Base-by-base conservation (phyloP, 2,329 filamentous ascomycete genomes). In the Cytospora piceae region DNA sequence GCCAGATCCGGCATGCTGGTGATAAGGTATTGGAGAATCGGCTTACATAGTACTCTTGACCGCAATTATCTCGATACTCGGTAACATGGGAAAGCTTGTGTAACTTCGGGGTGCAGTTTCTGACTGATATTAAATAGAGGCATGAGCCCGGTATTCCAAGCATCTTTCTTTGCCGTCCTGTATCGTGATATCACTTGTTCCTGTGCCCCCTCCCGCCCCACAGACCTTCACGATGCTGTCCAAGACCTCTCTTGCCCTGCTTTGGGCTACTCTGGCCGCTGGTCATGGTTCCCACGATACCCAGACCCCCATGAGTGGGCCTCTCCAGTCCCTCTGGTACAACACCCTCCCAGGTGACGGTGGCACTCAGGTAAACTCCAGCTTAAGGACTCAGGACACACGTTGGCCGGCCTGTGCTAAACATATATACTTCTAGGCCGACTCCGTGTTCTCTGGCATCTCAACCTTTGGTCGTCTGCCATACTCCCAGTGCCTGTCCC, bases 401-500 rank as follows among this genome's bases (percentile, higher is more conserved):
- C 12, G 42, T 42, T 22, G 11, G 20, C 51, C 27, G 11, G 20
- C 51, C 27, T 20, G 31, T 56, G 29, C 60, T 57, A 11, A 51
- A 8, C 20, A 46, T 22, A 12, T 32, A 34, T 27, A 27, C 27
- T 17, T 24, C 20, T 67, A 94, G 90, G 92, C 92, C 67, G 92
- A 96, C 76, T 93, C 91, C 0, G 91, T 95, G 65, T 96, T 95
- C 78, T 94, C 91, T 1, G 92, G 92, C 32, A 95, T 96, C 73
- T 91, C 90, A 0, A 96, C 92, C 9, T 95, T 95, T 74, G 92
- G 91, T 14, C 88, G 91, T 59, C 80, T 95, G 52, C 87, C 89
- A 7, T 95, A 96, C 77, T 86, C 84, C 65, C 90, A 91, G 3
- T 96, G 92, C 74, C 81, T 96, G 4, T 81, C 85, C n/a, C 66